Percentiles rank a stretch among this genome's conserved stretches.
phyloP scores from a whole-genome alignment of 1,139 yeast genomes.

The Eremothecium cymbalariae region DNA sequence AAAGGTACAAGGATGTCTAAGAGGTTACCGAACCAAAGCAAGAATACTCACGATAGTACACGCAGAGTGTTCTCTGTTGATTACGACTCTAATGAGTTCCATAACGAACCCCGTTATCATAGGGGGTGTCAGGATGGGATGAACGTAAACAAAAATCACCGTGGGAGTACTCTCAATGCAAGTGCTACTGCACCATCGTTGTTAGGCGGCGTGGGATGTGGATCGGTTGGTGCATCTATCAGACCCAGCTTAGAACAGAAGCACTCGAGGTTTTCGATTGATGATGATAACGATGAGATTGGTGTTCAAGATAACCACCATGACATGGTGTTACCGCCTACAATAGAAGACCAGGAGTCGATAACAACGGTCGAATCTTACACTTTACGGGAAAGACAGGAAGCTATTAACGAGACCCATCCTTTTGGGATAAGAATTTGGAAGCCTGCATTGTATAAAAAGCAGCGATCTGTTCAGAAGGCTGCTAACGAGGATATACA shows the following conservation, averaged over 20 bases:
- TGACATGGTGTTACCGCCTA: slow-evolving; percentile 19
- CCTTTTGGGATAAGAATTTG: slow-evolving; percentile 97
- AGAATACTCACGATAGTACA: slow-evolving; percentile 19
- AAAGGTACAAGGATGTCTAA: slow-evolving; percentile 11
- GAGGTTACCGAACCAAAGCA: slow-evolving; percentile 13
- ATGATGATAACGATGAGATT: slow-evolving; percentile 8
- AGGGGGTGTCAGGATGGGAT: slow-evolving; percentile 71
- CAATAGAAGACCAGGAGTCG: slow-evolving; percentile 38
- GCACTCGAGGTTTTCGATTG: slow-evolving; percentile 7
- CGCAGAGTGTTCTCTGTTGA: slow-evolving; percentile 57
- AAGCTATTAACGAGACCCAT: slow-evolving; percentile 92
- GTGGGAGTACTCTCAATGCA: too few relatives aligned
- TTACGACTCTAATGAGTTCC: slow-evolving; percentile 61
- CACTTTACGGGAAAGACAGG: slow-evolving; percentile 88
- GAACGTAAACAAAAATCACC: slow-evolving; percentile 32
- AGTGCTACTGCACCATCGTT: neutral
- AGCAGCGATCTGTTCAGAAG: slow-evolving; percentile 81
- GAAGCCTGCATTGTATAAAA: slow-evolving; percentile 96
- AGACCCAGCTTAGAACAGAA: slow-evolving; percentile 9
- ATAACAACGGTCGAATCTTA: slow-evolving; percentile 64
- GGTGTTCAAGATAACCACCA: slow-evolving; percentile 12
- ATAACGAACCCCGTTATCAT: slow-evolving; percentile 51
- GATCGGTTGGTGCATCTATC: neutral
- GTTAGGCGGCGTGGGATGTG: neutral
- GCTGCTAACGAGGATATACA: slow-evolving; percentile 94